phyloP scores from a whole-genome alignment of 2,329 filamentous ascomycete genomes.

The Penicillium aurantiogriseum region DNA sequence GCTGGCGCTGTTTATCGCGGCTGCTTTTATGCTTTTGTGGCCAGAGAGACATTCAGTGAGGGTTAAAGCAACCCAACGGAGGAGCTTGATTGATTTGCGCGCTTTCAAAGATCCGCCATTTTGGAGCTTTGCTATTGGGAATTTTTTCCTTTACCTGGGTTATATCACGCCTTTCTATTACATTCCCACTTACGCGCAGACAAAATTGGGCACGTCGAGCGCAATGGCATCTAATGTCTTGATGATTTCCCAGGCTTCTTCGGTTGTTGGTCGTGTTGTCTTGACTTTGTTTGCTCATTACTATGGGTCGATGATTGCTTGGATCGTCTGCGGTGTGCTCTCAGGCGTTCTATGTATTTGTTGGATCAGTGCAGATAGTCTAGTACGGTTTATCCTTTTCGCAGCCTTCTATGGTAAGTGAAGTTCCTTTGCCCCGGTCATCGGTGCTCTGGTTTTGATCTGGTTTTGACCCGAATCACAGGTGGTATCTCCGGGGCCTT shows the following conservation, averaged over 20 bases:
- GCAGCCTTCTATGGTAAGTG: slow-evolving; percentile 53
- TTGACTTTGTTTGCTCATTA: slow-evolving; percentile 56
- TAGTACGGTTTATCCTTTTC: slow-evolving; percentile 57
- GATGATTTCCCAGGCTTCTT: slow-evolving; percentile 60
- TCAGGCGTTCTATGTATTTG: slow-evolving; percentile 44
- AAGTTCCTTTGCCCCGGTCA: background rate
- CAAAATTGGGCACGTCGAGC: slow-evolving; percentile 33
- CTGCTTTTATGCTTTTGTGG: slow-evolving; percentile 7
- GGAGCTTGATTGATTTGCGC: slow-evolving; percentile 44
- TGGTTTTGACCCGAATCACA: background rate
- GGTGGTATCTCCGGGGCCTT: slow-evolving; percentile 59
- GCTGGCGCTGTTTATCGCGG: slow-evolving; percentile 31
- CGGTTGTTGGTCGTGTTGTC: slow-evolving; percentile 54
- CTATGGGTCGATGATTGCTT: slow-evolving; percentile 57
- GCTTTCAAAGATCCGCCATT: slow-evolving; percentile 49
- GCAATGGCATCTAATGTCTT: slow-evolving; percentile 55
- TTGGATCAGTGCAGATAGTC: slow-evolving; percentile 56
- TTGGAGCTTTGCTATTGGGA: slow-evolving; percentile 37
- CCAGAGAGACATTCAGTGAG: slow-evolving; percentile 19
- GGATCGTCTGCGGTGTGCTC: slow-evolving; percentile 46
- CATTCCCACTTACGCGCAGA: slow-evolving; percentile 36
- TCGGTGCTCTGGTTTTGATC: background rate
- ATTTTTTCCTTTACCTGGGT: slow-evolving; percentile 44
- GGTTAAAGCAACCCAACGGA: background rate
- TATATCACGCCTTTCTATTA: slow-evolving; percentile 51